Evolutionary conservation across 352 stramenopile species (phyloP).

Genomic region (Pythium guiyangense): DNA sequence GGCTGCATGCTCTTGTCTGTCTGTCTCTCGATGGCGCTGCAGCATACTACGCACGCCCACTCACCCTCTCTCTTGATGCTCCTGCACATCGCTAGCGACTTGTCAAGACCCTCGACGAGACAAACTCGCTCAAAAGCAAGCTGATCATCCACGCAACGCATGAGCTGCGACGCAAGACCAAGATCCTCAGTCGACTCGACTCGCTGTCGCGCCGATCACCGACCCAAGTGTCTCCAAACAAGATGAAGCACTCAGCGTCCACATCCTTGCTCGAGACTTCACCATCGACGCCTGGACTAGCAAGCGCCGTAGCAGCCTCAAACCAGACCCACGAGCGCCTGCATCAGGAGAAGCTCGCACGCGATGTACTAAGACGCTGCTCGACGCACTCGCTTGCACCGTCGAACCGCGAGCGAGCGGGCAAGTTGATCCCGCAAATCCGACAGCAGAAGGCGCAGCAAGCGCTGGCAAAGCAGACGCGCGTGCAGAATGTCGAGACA

Average conservation of each 20-base stretch:
- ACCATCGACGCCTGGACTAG: not conserved
- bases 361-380: slow-evolving; percentile 25
- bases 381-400: slow-evolving; percentile 22
- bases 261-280: slow-evolving; percentile 1
- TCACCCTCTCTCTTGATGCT: not conserved
- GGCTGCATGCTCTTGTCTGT: not conserved
- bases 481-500: slow-evolving; percentile 39
- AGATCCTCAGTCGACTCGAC: slow-evolving; percentile 20
- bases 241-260: not conserved
- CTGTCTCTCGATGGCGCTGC: too few relatives aligned
- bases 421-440: slow-evolving; percentile 22
- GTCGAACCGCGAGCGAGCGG: slow-evolving; percentile 24
- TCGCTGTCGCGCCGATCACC: too few relatives aligned
- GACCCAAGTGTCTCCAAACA: not conserved
- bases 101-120: slow-evolving; percentile 17
- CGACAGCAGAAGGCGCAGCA: slow-evolving; percentile 29
- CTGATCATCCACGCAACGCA: slow-evolving; percentile 30
- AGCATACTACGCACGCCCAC: not conserved
- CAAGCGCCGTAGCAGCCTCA: not conserved
- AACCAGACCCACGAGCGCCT: slow-evolving; percentile 21
- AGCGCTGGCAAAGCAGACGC: slow-evolving; percentile 21
- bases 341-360: slow-evolving; percentile 31
- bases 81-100: not conserved
- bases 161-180: slow-evolving; percentile 25
- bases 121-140: slow-evolving; percentile 20